These are phyloP conservation scores for Hypoxylon sp. DNA, from an alignment of 2,329 filamentous ascomycete species.

Conservation along the genomic window DNA sequence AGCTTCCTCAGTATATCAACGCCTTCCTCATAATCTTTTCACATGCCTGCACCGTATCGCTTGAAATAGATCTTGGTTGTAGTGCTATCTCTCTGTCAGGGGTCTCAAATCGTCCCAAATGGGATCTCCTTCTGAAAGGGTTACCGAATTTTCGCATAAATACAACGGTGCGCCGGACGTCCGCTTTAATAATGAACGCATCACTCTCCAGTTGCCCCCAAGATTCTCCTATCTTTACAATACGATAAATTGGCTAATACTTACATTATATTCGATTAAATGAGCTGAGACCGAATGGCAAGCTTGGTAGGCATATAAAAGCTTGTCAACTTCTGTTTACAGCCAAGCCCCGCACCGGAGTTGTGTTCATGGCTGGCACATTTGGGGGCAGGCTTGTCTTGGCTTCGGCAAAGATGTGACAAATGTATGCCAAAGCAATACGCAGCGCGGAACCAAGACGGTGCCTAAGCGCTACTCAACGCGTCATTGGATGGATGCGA, in stretches of 20 bases:
- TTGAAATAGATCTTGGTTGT: no score
- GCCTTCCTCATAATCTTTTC: background rate
- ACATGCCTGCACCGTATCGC: background rate
- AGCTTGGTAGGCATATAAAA: slow-evolving; percentile 13
- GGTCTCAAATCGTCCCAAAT: background rate
- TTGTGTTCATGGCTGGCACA: slow-evolving; percentile 33
- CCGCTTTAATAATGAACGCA: slow-evolving; percentile 3
- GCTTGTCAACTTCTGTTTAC: slow-evolving; percentile 39
- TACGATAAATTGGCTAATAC: slow-evolving; percentile 30
- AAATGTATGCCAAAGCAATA: slow-evolving; percentile 19
- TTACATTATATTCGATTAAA: slow-evolving; percentile 39
- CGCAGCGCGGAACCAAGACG: slow-evolving; percentile 18
- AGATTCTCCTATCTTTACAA: slow-evolving; percentile 2
- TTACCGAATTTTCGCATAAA: slow-evolving; percentile 15
- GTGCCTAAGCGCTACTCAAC: slow-evolving; percentile 28
- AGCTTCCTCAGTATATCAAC: background rate
- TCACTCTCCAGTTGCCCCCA: background rate
- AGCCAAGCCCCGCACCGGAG: slow-evolving; percentile 44
- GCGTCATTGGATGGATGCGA: slow-evolving; percentile 28
- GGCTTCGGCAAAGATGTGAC: slow-evolving; percentile 40
- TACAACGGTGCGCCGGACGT: slow-evolving; percentile 9
- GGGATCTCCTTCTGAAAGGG: slow-evolving; percentile 7
- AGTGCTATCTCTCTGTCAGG: background rate
- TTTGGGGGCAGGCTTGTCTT: slow-evolving; percentile 35
- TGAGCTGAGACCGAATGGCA: slow-evolving; percentile 17